Percentiles rank a stretch among this genome's conserved stretches.
phyloP scores from a whole-genome alignment of 257 asterid species.

The Capsicum chinense region DNA sequence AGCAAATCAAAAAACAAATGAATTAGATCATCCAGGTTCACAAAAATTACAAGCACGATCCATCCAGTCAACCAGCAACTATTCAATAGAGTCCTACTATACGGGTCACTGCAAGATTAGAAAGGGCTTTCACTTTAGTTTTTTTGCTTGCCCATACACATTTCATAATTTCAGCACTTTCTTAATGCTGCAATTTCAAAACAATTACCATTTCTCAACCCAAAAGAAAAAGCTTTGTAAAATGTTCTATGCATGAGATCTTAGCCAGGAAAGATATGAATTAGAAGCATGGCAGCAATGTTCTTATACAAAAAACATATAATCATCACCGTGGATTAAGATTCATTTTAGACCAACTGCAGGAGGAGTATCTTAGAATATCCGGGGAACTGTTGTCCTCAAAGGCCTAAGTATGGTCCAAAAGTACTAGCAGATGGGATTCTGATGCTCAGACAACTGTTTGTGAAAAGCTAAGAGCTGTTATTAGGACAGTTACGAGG shows the following conservation, averaged over 20 bases:
- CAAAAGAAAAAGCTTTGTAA: no score
- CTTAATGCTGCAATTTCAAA: slow-evolving; percentile 6
- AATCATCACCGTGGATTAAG: neutral
- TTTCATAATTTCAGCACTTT: neutral
- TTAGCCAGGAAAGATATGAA: neutral
- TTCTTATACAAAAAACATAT: neutral
- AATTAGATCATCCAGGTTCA: neutral
- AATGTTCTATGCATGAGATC: neutral
- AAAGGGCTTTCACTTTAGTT: neutral
- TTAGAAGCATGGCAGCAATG: neutral
- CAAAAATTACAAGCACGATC: neutral
- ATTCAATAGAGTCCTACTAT: neutral
- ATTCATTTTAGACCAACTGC: neutral
- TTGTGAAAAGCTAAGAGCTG: neutral
- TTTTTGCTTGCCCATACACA: neutral
- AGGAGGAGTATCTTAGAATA: neutral
- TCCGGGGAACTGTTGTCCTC: neutral
- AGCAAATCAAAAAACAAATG: neutral
- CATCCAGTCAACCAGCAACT: neutral
- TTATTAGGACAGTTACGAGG: neutral
- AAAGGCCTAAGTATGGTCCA: slow-evolving; percentile 2
- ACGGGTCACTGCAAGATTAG: neutral
- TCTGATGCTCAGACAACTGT: slow-evolving; percentile 4
- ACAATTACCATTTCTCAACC: neutral
- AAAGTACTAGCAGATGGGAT: slow-evolving; percentile 17